Base-by-base conservation (phyloP, 2,329 filamentous ascomycete genomes). In the Xylariaceae sp. region DNA sequence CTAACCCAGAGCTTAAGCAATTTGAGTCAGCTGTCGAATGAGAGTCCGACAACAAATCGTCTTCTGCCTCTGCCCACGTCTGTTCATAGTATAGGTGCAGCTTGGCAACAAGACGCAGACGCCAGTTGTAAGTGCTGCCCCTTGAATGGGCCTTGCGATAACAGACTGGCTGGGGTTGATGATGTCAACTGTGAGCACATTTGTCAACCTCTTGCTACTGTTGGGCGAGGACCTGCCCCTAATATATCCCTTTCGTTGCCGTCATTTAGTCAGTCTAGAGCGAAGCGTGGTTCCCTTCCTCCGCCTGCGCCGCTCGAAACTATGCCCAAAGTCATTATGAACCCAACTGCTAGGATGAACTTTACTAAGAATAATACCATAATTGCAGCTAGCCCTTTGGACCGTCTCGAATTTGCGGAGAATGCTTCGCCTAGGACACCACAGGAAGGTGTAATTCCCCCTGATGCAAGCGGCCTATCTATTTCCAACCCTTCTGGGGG, bases 381-480 rank as follows among this genome's bases (percentile, higher is more conserved):
- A 65, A 71, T 76, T 79, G 72, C 79, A 86, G 87, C 85, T 60
- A 89, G 82, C 74, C 85, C 88, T 47, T 75, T 86, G 63, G 81
- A 83, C 68, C 80, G 75, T 75, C 79, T 76, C 71, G 81, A 76
- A 73, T 85, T 71, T 69, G 77, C 69, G 70, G 78, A 73, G 67
- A 72, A 67, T 29, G 62, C 74, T 16, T 85, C 90, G 8, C 91
- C 92, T 16, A 89, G 85, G 56, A 97, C 94, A 0, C 94, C 94
- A 0, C 85, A 86, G 45, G 92, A 95, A 58, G 83, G 81, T 51
- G 82, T 91, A 67, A 81, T 87, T 23, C 89, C 90, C 23, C 87
- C 89, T 6, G 93, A 97, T 71, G 88, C 92, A 1, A 96, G 90
- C 73, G 86, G 86, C 34, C 78, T 96, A 16, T 93, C 92, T 1